Base-by-base conservation (phyloP, 495 filamentous ascomycete species). In the Friedmanniomyces endolithicus region DNA sequence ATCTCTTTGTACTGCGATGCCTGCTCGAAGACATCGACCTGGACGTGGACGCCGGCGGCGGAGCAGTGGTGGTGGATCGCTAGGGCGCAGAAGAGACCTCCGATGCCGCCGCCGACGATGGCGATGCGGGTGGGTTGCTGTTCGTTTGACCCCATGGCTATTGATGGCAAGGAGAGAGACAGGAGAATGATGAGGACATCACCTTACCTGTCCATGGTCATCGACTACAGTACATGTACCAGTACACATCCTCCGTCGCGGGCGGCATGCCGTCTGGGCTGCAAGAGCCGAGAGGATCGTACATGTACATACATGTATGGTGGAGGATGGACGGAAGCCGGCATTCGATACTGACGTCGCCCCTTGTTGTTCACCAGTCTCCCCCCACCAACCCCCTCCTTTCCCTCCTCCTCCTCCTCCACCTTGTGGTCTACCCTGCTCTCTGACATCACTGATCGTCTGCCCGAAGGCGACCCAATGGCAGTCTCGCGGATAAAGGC, bases 21-120 rank as follows among this genome's bases (percentile, higher is more conserved):
- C 27, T 62, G 59, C 27, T 62, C 59, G 47, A 59, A 62, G 41
- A 62, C 56, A 19, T 62, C 47, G 45, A 62, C 59, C 12, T 59
- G 24, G 35, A 62, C 40, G 16, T 40, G 48, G 6, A 53, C 41
- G 7, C 40, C 34, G 1, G 47, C 29, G 9, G 37, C 45, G 16
- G 35, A 29, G 46, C 59, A 59, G 35, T 58, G 52, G 43, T 62
- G 59, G 41, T 62, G 59, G 34, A 62, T 62, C 24, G 46, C 44
- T 6, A 62, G 25, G 24, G 59, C 33, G 17, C 34, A 43, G 45
- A 54, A 62, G 1, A 62, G 48, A 16, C 59, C 59, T 14, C 59
- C 59, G 12, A 62, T 58, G 29, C 59, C 59, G 2, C 59, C 59
- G 11, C 59, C 59, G 31, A 62, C 40, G 11, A 62, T 45, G 22